phyloP scores from a whole-genome alignment of 1,284 basidiomycete genomes.

The Caloboletus firmus region DNA sequence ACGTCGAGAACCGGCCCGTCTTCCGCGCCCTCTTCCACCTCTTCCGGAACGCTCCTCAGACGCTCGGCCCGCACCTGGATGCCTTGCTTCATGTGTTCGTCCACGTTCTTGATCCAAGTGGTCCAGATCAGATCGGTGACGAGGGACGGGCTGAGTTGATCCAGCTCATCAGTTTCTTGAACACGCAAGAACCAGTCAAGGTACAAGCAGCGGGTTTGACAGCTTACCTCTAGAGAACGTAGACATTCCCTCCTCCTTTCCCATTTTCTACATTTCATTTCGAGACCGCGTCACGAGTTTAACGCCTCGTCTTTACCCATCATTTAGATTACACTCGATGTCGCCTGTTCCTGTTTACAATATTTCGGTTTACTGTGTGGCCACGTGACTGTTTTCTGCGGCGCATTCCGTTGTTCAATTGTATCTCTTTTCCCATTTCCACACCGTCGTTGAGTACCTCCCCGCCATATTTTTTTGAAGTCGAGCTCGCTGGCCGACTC shows the following conservation, averaged over 20 bases:
- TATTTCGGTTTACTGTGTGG: slow-evolving; percentile 11
- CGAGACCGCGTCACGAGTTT: slow-evolving; percentile 3
- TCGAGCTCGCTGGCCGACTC: slow-evolving; percentile 63
- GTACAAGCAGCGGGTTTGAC: slow-evolving; percentile 73
- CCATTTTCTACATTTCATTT: neutral
- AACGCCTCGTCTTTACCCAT: slow-evolving; percentile 4
- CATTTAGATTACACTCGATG: slow-evolving; percentile 26
- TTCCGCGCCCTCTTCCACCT: slow-evolving; percentile 90
- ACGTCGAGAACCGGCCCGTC: slow-evolving; percentile 86
- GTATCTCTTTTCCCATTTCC: slow-evolving; percentile 10
- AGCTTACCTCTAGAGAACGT: slow-evolving; percentile 46
- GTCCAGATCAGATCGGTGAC: slow-evolving; percentile 72
- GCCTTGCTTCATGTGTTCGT: slow-evolving; percentile 81
- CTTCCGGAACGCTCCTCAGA: slow-evolving; percentile 73
- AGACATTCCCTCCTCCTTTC: neutral
- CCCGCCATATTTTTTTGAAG: slow-evolving; percentile 19
- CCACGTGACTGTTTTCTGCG: slow-evolving; percentile 32
- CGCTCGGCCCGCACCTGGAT: slow-evolving; percentile 79
- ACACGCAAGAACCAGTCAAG: slow-evolving; percentile 69
- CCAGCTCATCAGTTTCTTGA: slow-evolving; percentile 74
- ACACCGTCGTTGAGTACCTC: slow-evolving; percentile 3
- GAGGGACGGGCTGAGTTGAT: slow-evolving; percentile 78
- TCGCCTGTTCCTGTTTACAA: neutral
- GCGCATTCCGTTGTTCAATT: slow-evolving; percentile 23
- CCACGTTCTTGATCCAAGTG: slow-evolving; percentile 77